phyloP scores from a whole-genome alignment of 176 grass and related monocot genomes.

The Zoysia japonica region DNA sequence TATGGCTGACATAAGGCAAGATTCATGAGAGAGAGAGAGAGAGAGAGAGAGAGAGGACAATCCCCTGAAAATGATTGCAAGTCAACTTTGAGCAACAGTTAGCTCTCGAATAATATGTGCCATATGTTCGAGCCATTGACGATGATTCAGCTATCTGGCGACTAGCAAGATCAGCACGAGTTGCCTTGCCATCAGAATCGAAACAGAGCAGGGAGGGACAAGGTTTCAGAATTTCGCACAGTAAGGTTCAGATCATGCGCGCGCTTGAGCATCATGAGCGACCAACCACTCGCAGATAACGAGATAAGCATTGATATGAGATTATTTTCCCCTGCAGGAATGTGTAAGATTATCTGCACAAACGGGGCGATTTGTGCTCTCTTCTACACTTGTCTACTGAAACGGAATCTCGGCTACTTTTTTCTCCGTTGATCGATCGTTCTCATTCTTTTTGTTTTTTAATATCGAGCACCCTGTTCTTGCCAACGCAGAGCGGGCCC shows the following conservation, averaged over 20 bases:
- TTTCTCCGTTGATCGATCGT: no score
- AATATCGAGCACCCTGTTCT: no score
- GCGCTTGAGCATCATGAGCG: neutral
- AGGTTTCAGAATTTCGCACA: neutral
- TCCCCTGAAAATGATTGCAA: neutral
- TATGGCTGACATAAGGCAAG: conserved; percentile 20
- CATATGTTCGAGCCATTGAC: neutral
- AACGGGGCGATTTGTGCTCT: neutral
- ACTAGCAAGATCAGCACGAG: neutral
- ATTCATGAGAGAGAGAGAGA: conserved; percentile 1
- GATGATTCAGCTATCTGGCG: neutral
- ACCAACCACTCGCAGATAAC: neutral
- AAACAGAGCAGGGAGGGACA: neutral
- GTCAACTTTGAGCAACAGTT: neutral
- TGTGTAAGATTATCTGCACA: neutral
- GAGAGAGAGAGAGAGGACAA: neutral
- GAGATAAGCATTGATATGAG: neutral
- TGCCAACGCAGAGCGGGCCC: no score
- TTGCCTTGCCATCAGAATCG: neutral
- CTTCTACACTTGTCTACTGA: no score
- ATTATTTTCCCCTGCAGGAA: neutral
- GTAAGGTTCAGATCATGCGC: neutral
- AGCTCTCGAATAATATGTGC: neutral
- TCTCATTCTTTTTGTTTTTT: no score
- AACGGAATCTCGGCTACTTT: no score